Conservation (phyloP, 1,139 yeast species). For the Oligophagozyma castellii region DNA sequence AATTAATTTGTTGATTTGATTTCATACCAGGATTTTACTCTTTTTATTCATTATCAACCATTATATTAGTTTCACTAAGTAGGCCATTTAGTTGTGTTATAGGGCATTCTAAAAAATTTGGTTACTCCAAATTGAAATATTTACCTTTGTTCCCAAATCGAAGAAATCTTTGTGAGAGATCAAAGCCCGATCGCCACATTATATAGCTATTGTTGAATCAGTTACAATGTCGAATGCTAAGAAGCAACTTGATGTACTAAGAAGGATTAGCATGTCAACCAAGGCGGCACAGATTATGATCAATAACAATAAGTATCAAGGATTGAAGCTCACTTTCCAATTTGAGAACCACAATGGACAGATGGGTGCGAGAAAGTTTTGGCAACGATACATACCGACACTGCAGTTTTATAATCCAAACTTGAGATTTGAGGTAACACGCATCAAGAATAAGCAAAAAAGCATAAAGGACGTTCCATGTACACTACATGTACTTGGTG, state of each 20-base stretch:
- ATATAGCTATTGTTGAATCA: too few relatives aligned
- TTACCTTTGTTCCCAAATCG: too few relatives aligned
- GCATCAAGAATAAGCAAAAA: constrained; percentile 33
- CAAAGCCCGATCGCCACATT: too few relatives aligned
- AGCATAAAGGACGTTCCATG: constrained; percentile 18
- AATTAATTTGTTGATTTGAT: too few relatives aligned
- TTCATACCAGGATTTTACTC: too few relatives aligned
- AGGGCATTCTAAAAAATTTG: too few relatives aligned
- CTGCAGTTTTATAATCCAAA: constrained; percentile 72
- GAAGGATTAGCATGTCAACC: constrained; percentile 18
- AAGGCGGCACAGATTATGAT: constrained; percentile 18
- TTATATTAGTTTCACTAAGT: too few relatives aligned
- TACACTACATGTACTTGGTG: constrained; percentile 16
- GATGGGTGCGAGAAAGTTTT: constrained; percentile 46
- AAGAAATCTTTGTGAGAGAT: too few relatives aligned
- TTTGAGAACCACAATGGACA: constrained; percentile 33
- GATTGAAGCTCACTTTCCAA: constrained; percentile 32
- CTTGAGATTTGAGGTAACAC: constrained; percentile 45
- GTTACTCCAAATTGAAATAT: too few relatives aligned
- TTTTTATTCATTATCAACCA: too few relatives aligned
- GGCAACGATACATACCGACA: constrained; percentile 63
- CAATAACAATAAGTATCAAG: constrained; percentile 14
- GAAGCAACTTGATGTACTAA: constrained; percentile 17
- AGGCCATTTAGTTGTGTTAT: too few relatives aligned
- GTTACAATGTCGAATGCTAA: constrained; percentile 14